Evolutionary conservation across 768 basidiomycete species (phyloP).

Genomic region (Trametes punicea): DNA sequence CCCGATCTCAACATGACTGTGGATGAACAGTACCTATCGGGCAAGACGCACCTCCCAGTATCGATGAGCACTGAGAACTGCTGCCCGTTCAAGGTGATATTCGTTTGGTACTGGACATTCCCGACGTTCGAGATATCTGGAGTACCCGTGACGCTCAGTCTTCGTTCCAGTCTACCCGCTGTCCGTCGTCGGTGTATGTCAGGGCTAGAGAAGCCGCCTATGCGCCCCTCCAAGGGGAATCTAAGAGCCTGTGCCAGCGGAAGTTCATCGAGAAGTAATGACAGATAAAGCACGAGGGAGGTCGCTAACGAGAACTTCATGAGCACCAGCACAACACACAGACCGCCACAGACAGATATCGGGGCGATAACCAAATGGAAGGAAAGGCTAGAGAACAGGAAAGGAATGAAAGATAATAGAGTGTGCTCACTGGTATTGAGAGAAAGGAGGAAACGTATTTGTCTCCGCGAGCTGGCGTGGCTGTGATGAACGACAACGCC

Average conservation of each 20-base stretch:
- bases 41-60: constrained; percentile 29
- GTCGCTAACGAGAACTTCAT: constrained; percentile 24
- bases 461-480: constrained; percentile 1
- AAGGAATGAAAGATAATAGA: constrained; percentile 1
- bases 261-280: constrained; percentile 26
- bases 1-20: background rate
- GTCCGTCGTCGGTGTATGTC: background rate
- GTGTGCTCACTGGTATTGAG: constrained; percentile 5
- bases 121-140: constrained; percentile 24
- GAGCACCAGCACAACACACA: background rate
- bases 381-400: background rate
- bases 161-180: constrained; percentile 18
- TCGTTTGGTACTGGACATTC: constrained; percentile 30
- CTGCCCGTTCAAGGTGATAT: constrained; percentile 28
- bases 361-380: no score
- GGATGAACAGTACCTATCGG: background rate
- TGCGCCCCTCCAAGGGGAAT: constrained; percentile 18
- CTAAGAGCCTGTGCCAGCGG: constrained; percentile 14
- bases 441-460: background rate
- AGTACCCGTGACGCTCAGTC: constrained; percentile 16
- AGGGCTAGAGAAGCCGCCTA: constrained; percentile 1
- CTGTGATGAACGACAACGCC: background rate
- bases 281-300: constrained; percentile 24
- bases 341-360: background rate
- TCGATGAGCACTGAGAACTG: constrained; percentile 28